A percentile compares a stretch with the other conserved stretches of the same genome.
phyloP scores from a whole-genome alignment of 2,329 filamentous ascomycete genomes.

The Fusarium agapanthi region DNA sequence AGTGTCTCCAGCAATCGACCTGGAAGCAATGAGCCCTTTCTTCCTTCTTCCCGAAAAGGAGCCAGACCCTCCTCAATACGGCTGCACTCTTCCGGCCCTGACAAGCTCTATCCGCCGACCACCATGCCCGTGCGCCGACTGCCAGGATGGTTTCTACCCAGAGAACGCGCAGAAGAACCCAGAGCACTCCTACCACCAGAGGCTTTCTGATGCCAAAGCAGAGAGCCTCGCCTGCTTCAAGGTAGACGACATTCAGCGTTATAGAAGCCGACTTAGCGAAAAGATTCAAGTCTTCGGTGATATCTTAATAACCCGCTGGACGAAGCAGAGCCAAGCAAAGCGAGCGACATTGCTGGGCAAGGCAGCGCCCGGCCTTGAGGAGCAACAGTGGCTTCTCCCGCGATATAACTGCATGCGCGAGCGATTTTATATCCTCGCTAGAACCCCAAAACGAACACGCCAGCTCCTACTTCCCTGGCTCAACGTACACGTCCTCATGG shows the following conservation, averaged over 20 bases:
- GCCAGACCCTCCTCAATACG: background rate
- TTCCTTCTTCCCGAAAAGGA: background rate
- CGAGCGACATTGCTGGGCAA: rapidly evolving
- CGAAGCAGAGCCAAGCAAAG: rapidly evolving
- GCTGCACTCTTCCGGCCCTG: too few relatives aligned
- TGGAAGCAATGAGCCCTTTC: background rate
- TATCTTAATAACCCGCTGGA: rapidly evolving
- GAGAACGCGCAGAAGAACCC: too few relatives aligned
- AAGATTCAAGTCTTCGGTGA: rapidly evolving
- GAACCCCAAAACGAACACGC: rapidly evolving
- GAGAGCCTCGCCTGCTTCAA: too few relatives aligned
- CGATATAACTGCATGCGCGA: rapidly evolving
- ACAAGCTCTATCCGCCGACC: background rate
- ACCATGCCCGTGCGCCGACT: rapidly evolving
- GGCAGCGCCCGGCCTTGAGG: rapidly evolving
- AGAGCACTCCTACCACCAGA: too few relatives aligned
- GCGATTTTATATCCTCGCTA: rapidly evolving
- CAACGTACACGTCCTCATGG: background rate
- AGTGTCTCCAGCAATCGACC: background rate
- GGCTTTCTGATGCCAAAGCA: too few relatives aligned
- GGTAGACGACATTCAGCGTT: too few relatives aligned
- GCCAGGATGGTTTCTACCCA: background rate
- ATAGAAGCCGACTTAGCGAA: too few relatives aligned
- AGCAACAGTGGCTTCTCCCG: rapidly evolving
- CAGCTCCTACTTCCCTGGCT: background rate